These are phyloP conservation scores for Mucor sp. DNA, from an alignment of 371 early-diverging fungal species.

Conservation along the genomic window DNA sequence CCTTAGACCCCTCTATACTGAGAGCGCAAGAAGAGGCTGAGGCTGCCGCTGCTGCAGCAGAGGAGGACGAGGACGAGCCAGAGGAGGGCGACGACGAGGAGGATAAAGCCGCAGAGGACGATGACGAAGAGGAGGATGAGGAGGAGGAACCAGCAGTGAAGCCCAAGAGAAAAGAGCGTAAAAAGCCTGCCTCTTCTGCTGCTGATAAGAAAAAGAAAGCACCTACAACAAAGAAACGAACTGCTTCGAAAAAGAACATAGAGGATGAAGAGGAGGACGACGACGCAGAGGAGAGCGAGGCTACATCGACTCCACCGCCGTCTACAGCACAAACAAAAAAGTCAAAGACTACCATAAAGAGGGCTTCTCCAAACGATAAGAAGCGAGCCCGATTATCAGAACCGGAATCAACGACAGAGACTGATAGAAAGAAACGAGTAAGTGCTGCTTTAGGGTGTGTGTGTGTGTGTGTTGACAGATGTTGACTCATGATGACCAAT, in stretches of 20 bases:
- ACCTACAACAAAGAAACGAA: neutral
- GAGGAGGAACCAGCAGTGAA: constrained; percentile 11
- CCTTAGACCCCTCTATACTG: constrained; percentile 37
- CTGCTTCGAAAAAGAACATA: neutral
- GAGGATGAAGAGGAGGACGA: constrained; percentile 1
- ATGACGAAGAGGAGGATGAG: neutral
- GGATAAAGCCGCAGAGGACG: neutral
- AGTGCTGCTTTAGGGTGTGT: neutral
- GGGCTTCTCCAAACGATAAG: neutral
- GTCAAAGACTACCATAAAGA: neutral
- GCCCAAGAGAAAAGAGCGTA: constrained; percentile 19
- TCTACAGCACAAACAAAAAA: neutral
- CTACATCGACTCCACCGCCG: neutral
- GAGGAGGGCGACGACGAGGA: constrained; percentile 6
- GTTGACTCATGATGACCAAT: neutral
- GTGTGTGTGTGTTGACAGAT: neutral
- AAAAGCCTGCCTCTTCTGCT: constrained; percentile 1
- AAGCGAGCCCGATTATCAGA: constrained; percentile 4
- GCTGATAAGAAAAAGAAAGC: neutral
- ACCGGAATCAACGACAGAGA: neutral
- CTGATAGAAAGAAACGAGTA: constrained; percentile 18
- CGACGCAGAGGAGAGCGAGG: neutral
- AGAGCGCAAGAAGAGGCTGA: constrained; percentile 27
- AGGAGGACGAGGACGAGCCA: constrained; percentile 23
- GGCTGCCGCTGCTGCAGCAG: constrained; percentile 14